These are phyloP conservation scores for Xylaria bambusicola DNA, from an alignment of 495 filamentous ascomycete genomes.

Conservation along the genomic window DNA sequence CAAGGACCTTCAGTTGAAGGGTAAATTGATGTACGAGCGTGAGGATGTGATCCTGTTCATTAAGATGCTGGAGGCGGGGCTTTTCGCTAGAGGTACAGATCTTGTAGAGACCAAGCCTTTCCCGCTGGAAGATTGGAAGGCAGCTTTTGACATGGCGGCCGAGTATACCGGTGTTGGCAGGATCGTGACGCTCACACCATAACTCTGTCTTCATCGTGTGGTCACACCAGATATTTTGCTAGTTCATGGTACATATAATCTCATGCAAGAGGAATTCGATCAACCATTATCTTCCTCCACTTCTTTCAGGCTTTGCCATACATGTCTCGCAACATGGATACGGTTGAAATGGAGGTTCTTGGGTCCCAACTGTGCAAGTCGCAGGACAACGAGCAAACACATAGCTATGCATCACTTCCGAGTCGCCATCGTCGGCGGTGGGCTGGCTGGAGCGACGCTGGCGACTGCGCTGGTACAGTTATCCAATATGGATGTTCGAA, in stretches of 20 bases:
- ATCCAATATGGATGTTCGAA: constrained; percentile 24
- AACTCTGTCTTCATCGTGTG: too few species aligned
- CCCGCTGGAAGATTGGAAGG: constrained; percentile 28
- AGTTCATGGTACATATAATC: too few species aligned
- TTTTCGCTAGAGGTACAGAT: constrained; percentile 28
- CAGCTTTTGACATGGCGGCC: constrained; percentile 24
- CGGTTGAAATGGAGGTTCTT: too few species aligned
- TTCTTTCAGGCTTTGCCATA: too few species aligned
- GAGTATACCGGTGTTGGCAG: constrained; percentile 27
- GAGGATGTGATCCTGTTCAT: constrained; percentile 23
- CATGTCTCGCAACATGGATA: too few species aligned
- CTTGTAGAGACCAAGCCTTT: constrained; percentile 29
- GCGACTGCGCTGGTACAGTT: constrained; percentile 23
- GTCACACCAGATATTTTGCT: too few species aligned
- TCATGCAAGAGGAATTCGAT: too few species aligned
- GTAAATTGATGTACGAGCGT: constrained; percentile 39
- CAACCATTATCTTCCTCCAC: too few species aligned
- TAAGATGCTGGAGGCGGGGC: constrained; percentile 32
- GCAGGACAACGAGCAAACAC: too few species aligned
- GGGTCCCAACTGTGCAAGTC: too few species aligned
- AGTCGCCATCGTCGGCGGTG: too few species aligned
- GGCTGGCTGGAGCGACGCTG: constrained; percentile 29
- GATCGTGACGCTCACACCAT: constrained; percentile 14
- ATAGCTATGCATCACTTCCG: too few species aligned
- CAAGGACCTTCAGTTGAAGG: constrained; percentile 32